Percentiles rank a stretch among this genome's conserved stretches.
Conservation (phyloP, 1,139 yeast genomes). For the Saccharomyces hybrid region DNA sequence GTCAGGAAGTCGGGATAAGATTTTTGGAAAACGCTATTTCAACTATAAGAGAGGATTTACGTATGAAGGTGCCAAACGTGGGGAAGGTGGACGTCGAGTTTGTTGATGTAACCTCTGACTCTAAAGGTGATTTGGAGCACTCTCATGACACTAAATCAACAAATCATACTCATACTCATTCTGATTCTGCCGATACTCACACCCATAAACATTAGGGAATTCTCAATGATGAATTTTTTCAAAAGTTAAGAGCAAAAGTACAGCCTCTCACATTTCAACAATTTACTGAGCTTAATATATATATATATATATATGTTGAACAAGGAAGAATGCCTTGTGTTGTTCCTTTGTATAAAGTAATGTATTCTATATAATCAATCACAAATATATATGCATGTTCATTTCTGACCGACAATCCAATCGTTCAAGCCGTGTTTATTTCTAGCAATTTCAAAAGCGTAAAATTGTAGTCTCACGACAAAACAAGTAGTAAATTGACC, state of each 20-base stretch:
- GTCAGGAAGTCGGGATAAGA: constrained; percentile 38
- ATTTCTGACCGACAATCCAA: constrained; percentile 48
- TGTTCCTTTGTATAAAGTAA: neutral
- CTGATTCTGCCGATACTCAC: constrained; percentile 8
- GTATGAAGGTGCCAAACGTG: constrained; percentile 27
- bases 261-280: neutral
- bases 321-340: neutral
- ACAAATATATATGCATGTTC: neutral
- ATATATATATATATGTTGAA: neutral
- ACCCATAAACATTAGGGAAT: constrained; percentile 8
- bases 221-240: neutral
- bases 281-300: neutral
- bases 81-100: constrained; percentile 32
- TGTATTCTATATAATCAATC: neutral
- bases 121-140: neutral
- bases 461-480: constrained; percentile 87
- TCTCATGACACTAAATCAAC: neutral
- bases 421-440: constrained; percentile 87
- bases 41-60: constrained; percentile 24
- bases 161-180: constrained; percentile 12
- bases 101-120: constrained; percentile 26
- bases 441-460: constrained; percentile 91
- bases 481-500: constrained; percentile 79
- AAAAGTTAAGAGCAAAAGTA: neutral
- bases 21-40: constrained; percentile 43